phyloP scores from a whole-genome alignment of 1,284 basidiomycete genomes.

The Apiotrichum sp. region DNA sequence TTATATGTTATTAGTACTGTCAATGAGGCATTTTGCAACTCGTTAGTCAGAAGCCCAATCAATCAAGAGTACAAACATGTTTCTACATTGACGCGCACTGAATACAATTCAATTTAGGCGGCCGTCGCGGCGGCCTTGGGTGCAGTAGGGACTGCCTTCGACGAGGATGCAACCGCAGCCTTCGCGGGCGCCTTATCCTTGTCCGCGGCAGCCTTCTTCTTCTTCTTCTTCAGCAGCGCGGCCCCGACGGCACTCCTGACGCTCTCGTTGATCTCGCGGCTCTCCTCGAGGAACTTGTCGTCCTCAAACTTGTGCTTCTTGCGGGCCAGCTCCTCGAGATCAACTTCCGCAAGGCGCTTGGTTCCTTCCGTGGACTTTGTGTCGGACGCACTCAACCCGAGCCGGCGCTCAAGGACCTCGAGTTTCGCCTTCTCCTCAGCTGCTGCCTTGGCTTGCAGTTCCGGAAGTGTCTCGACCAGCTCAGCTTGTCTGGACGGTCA shows the following conservation, averaged over 20 bases:
- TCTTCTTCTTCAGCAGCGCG: slow-evolving; percentile 40
- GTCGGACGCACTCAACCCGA: slow-evolving; percentile 56
- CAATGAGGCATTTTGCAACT: too few relatives aligned
- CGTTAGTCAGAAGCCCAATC: neutral
- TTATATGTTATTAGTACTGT: neutral
- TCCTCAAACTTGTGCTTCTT: slow-evolving; percentile 64
- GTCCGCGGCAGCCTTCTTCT: slow-evolving; percentile 14
- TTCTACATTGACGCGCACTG: neutral
- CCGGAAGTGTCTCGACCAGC: slow-evolving; percentile 78
- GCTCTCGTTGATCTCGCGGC: slow-evolving; percentile 11
- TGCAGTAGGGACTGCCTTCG: slow-evolving; percentile 11
- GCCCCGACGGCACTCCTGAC: slow-evolving; percentile 74
- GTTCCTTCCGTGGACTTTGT: slow-evolving; percentile 17
- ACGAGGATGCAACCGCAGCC: slow-evolving; percentile 16
- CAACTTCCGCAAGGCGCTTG: slow-evolving; percentile 49
- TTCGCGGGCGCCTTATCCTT: slow-evolving; percentile 31
- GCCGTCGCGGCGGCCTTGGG: slow-evolving; percentile 19
- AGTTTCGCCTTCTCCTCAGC: slow-evolving; percentile 79
- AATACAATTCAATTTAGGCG: slow-evolving; percentile 16
- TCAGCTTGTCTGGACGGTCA: slow-evolving; percentile 63
- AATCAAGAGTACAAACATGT: neutral
- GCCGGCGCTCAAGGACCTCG: slow-evolving; percentile 71
- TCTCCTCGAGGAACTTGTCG: slow-evolving; percentile 7
- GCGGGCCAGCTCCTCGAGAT: slow-evolving; percentile 53
- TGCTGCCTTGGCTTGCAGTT: slow-evolving; percentile 69